Conservation (phyloP, 148 eudicot species). For the Limonium bicolor region DNA sequence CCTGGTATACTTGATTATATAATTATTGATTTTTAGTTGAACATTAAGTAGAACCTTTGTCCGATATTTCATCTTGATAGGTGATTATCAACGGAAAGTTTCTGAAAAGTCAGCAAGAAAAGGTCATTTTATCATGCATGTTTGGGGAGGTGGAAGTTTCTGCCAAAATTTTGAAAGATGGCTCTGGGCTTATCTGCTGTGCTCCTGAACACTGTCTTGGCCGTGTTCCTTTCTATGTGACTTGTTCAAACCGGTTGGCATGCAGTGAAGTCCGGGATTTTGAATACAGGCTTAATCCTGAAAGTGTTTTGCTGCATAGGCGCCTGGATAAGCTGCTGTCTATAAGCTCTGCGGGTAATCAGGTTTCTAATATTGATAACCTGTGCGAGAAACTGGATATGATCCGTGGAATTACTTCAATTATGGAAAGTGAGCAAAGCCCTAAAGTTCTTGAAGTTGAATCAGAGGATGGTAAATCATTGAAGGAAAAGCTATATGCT, state of each 20-base stretch:
- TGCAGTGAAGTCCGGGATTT: conserved; percentile 98
- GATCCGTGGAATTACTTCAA: conserved; percentile 13
- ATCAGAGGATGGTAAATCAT: neutral
- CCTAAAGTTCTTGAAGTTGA: conserved; percentile 11
- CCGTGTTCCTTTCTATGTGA: conserved; percentile 73
- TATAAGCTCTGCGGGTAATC: conserved; percentile 7
- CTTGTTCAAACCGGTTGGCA: conserved; percentile 91
- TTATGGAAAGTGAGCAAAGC: conserved; percentile 20
- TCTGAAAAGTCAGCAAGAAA: conserved; percentile 46
- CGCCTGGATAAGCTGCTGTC: conserved; percentile 25
- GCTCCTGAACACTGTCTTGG: conserved; percentile 69
- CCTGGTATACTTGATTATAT: too few relatives aligned
- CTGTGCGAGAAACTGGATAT: conserved; percentile 10
- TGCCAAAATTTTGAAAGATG: conserved; percentile 53
- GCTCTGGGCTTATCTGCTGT: conserved; percentile 62
- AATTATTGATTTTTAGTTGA: too few relatives aligned
- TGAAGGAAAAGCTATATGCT: conserved; percentile 33
- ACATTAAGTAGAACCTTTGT: too few relatives aligned
- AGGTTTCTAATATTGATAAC: conserved; percentile 9
- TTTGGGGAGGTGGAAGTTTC: conserved; percentile 96
- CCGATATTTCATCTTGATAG: conserved; percentile 29
- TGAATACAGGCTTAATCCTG: conserved; percentile 37
- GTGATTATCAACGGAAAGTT: conserved; percentile 71
- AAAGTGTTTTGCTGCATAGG: conserved; percentile 22
- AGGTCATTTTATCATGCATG: conserved; percentile 81